Evolutionary conservation across 352 stramenopile species (phyloP), one percentile per base, ranked within the genome.

Genomic region (Aphanomyces stellatus): DNA sequence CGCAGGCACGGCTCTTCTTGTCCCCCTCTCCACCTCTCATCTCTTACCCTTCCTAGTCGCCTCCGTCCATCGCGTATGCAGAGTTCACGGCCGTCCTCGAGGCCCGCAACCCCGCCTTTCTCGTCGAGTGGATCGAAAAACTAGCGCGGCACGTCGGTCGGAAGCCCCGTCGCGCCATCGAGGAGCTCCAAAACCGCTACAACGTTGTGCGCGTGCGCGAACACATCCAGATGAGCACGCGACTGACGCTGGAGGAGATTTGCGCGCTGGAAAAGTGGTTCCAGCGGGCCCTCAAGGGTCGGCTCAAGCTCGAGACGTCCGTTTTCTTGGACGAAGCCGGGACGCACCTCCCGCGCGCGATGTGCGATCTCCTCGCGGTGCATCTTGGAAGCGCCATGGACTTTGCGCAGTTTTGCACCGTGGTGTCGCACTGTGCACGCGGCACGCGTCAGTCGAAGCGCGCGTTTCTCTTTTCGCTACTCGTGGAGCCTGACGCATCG

Each of bases 391-490:
- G 30, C 10, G 11, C 13, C 6, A 27, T 65, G 19, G 53, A 70
- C 35, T 92, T 95, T 72, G 80, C 91, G 37, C 81, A 91, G 57
- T 92, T 95, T 43, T 95, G 86, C 66, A 71, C 81, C 35, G 85
- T 95, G 35, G 62, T 93, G 19, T 91, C 86, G 8, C 70, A 90
- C 33, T 89, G 85, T 49, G 91, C 80, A 51, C 75, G 84, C n/a
- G 82, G 79, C 10, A 78, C 74, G 7, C 68, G 24, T 7, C 69
- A 82, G 2, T 59, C 75, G 15, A 82, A 67, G 55, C 85, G 67
- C 56, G 60, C 22, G 49, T 72, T 81, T 59, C 34, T 95, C 1
- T 91, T 92, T 64, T 63, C 74, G 17, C 75, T 94, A 41, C 89
- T 82, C 60, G 77, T 76, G 61, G 70, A 79, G 42, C 48, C 43